phyloP scores from a whole-genome alignment of 495 filamentous ascomycete genomes.

The Talaromyces borbonicus region DNA sequence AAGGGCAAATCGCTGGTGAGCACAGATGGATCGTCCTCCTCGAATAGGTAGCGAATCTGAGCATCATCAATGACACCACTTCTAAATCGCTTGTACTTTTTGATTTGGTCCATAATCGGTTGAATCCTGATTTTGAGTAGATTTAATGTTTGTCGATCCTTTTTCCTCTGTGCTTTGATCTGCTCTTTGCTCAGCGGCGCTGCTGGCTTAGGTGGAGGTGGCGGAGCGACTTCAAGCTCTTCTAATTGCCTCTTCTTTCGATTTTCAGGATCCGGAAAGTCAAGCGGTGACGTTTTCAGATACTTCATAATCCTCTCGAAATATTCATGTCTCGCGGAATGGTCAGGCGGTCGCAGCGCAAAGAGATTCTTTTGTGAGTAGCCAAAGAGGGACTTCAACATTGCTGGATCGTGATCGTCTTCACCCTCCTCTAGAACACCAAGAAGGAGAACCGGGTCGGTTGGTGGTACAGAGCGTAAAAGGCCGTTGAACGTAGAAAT shows the following conservation, averaged over 20 bases:
- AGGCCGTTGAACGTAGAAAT: constrained; percentile 73
- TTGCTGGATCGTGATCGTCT: constrained; percentile 43
- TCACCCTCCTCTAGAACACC: constrained; percentile 62
- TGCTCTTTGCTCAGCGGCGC: constrained; percentile 58
- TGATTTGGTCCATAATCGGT: constrained; percentile 90
- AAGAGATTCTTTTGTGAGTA: constrained; percentile 72
- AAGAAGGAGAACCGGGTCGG: constrained; percentile 78
- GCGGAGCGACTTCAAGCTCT: constrained; percentile 61
- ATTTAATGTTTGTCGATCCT: constrained; percentile 72
- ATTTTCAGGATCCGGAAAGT: constrained; percentile 77
- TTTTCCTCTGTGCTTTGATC: constrained; percentile 66
- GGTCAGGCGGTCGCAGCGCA: constrained; percentile 51
- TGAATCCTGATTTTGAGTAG: constrained; percentile 78
- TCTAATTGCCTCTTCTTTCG: constrained; percentile 80
- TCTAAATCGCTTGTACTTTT: constrained; percentile 76
- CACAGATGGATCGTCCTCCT: constrained; percentile 72
- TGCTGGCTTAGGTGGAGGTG: constrained; percentile 51
- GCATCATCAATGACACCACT: constrained; percentile 63
- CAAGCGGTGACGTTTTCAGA: constrained; percentile 63
- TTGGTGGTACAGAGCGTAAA: constrained; percentile 66
- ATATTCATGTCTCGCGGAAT: constrained; percentile 61
- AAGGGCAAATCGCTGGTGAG: constrained; percentile 65
- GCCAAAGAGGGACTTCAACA: constrained; percentile 72
- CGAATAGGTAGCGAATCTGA: constrained; percentile 66
- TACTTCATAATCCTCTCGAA: constrained; percentile 64